Evolutionary conservation across 2,329 filamentous ascomycete genomes (phyloP).

Genomic region (Colletotrichum euphorbiae): DNA sequence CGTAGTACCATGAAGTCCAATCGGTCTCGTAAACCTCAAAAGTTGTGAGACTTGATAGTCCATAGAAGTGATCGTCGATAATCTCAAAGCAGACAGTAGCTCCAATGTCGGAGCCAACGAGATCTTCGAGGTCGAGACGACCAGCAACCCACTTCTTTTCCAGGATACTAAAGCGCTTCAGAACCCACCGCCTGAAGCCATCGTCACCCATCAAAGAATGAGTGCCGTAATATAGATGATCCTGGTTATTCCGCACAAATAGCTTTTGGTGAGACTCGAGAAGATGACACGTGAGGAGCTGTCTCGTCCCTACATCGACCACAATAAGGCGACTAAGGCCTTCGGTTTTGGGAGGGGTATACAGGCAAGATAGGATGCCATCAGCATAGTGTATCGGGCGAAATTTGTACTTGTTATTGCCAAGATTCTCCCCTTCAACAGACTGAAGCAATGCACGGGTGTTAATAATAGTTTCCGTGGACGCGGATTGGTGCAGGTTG

Average conservation of each 20-base stretch:
- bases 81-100: constrained; percentile 79
- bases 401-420: constrained; percentile 58
- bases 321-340: constrained; percentile 65
- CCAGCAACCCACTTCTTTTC: constrained; percentile 53
- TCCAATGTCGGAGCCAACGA: constrained; percentile 74
- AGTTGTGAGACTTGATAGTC: constrained; percentile 73
- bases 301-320: constrained; percentile 53
- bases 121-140: constrained; percentile 65
- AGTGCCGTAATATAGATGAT: constrained; percentile 75
- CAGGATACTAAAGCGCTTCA: constrained; percentile 64
- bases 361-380: constrained; percentile 68
- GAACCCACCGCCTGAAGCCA: constrained; percentile 71
- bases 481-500: constrained; percentile 63
- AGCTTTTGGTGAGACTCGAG: constrained; percentile 65
- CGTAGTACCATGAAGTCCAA: constrained; percentile 77
- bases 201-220: constrained; percentile 65
- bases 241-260: constrained; percentile 73
- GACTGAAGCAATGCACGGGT: constrained; percentile 43
- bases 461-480: constrained; percentile 65
- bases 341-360: constrained; percentile 54
- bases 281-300: constrained; percentile 54
- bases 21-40: constrained; percentile 73
- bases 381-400: constrained; percentile 68
- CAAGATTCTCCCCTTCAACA: neutral
- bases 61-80: constrained; percentile 74